Conservation (phyloP, 1,284 basidiomycete genomes). For the Rhodotorula mucilaginosa region DNA sequence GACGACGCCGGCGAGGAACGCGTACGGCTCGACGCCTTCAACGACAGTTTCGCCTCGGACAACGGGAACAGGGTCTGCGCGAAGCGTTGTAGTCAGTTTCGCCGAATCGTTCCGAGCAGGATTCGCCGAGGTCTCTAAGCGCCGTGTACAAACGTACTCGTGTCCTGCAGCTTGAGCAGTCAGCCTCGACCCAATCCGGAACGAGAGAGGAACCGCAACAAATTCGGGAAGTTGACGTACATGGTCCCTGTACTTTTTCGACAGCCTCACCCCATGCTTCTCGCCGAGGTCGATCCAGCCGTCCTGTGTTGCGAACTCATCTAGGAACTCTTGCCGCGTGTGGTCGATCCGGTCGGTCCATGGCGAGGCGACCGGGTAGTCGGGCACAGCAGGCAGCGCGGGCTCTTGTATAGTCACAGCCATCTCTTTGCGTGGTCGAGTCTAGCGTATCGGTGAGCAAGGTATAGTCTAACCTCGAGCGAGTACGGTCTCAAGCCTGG, state of each 20-base stretch:
- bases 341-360: slow-evolving; percentile 14
- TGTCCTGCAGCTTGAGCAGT: background rate
- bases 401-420: slow-evolving; percentile 6
- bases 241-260: slow-evolving; percentile 9
- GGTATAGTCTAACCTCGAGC: no score
- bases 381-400: slow-evolving; percentile 13
- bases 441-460: no score
- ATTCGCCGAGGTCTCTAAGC: no score
- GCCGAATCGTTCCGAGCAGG: no score
- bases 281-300: slow-evolving; percentile 23
- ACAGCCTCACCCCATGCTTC: slow-evolving; percentile 17
- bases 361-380: slow-evolving; percentile 18
- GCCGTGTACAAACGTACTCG: background rate
- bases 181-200: background rate
- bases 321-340: slow-evolving; percentile 18
- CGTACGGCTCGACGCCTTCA: slow-evolving; percentile 23
- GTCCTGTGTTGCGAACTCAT: slow-evolving; percentile 10
- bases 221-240: slow-evolving; percentile 2
- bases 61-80: slow-evolving; percentile 10
- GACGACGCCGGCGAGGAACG: slow-evolving; percentile 28
- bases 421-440: background rate
- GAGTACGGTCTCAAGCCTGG: no score
- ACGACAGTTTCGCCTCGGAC: slow-evolving; percentile 25
- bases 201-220: no score
- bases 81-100: background rate